Base-by-base conservation (phyloP, 2,329 filamentous ascomycete species). In the Sporothrix protearum region DNA sequence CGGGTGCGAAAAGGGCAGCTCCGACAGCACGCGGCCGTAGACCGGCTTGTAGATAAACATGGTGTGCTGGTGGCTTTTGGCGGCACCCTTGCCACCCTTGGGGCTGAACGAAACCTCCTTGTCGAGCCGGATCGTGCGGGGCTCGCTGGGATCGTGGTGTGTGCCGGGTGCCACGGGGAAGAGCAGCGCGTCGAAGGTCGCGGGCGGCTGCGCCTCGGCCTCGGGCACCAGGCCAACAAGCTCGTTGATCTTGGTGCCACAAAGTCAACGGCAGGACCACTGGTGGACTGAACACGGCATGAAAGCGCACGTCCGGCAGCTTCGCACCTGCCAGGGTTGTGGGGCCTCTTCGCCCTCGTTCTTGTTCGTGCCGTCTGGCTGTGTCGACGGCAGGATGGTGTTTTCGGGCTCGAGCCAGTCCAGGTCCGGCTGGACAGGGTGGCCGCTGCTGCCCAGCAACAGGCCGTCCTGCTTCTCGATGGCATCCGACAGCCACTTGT, bases 1-100 rank as follows among this genome's bases (percentile, higher is more conserved):
- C 0, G 93, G 93, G 76, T 96, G 93, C 2, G 88, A 88, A 77
- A 96, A 95, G 0, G 92, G 89, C 42, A 96, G 83, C 71, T 90
- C 88, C 0, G 86, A 86, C 9, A 96, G 79, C 2, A 85, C 83
- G 71, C 89, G 86, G 0, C 89, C 91, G 75, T 91, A 93, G 9
- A 93, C 91, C 1, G 88, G 87, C 78, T 92, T 93, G 70, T 91
- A 88, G 22, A 93, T 87, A 74, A 88, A 88, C 1, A 96, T 83
- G 0, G 85, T 88, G 77, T 91, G 92, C 14, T 80, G 79, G 76
- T 90, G 86, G 2, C 75, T 82, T 7, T 78, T 74, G 16, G 39
- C 8, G 12, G 64, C 28, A 6, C 6, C 36, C 33, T 19, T 25
- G 14, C 68, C 55, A 47, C 51, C 66, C 22, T 45, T 39, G 16